These are phyloP conservation scores for Nicotiana benthamiana DNA, from an alignment of 257 asterid genomes.

Conservation along the genomic window DNA sequence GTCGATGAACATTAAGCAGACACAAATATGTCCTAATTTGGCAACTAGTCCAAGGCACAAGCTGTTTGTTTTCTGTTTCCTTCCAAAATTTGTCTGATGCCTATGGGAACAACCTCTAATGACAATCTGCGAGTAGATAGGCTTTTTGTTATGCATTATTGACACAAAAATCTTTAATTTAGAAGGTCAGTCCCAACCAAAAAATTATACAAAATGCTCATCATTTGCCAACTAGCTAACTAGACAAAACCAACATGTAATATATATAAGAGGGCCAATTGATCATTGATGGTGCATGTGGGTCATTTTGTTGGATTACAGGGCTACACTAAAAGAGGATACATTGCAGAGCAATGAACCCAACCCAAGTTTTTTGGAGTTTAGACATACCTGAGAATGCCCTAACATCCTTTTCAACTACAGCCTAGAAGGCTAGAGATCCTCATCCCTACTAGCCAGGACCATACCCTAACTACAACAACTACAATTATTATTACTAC, in stretches of 20 bases:
- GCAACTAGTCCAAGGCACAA: background rate
- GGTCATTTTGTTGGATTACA: conserved; percentile 8
- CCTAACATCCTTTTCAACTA: background rate
- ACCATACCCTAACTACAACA: background rate
- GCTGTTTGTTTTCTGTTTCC: conserved; percentile 3
- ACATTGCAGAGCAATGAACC: conserved; percentile 1
- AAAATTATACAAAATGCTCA: background rate
- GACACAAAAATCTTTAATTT: background rate
- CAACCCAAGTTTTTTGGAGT: background rate
- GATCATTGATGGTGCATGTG: background rate
- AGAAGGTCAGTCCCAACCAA: background rate
- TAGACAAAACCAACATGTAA: background rate
- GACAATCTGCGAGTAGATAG: background rate
- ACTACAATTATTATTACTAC: no score
- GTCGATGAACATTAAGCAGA: background rate
- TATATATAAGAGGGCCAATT: conserved; percentile 2
- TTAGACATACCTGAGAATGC: conserved; percentile 4
- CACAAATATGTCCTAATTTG: background rate
- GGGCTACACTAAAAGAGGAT: background rate
- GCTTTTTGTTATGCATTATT: conserved; percentile 6
- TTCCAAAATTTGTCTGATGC: background rate
- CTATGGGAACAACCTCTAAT: background rate
- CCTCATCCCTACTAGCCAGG: background rate
- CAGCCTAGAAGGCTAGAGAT: background rate
- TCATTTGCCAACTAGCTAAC: conserved; percentile 9